Evolutionary conservation across 352 stramenopile species (phyloP).

Genomic region (Lagenidium giganteum): DNA sequence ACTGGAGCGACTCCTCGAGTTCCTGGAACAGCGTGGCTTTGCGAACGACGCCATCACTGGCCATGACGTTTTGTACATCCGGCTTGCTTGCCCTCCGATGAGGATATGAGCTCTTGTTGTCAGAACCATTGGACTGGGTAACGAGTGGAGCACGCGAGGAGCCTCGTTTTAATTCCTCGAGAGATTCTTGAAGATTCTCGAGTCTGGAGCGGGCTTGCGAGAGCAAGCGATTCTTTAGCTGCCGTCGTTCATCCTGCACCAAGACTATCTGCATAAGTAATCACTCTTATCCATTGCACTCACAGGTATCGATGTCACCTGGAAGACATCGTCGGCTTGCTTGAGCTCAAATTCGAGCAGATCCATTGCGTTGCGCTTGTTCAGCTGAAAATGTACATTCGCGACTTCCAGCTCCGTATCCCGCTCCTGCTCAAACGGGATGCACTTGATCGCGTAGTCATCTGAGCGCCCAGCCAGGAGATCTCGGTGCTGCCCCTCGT

Average conservation of each 20-base stretch:
- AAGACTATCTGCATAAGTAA: no score
- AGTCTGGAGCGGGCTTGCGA: no score
- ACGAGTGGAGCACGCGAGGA: no score
- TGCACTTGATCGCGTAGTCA: slow-evolving; percentile 56
- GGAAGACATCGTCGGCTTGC: slow-evolving; percentile 54
- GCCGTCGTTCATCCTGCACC: slow-evolving; percentile 5
- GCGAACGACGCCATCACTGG: no score
- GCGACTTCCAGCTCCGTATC: slow-evolving; percentile 44
- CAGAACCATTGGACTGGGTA: no score
- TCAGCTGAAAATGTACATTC: slow-evolving; percentile 43
- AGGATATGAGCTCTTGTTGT: no score
- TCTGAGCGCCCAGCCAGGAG: slow-evolving; percentile 41
- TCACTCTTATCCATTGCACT: no score
- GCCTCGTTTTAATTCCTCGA: no score
- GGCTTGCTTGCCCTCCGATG: no score
- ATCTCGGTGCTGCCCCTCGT: slow-evolving; percentile 35
- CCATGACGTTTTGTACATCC: no score
- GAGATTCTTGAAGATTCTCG: no score
- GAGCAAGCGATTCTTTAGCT: slow-evolving; percentile 25
- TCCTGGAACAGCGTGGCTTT: background rate
- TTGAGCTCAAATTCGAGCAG: slow-evolving; percentile 75
- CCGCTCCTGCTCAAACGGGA: slow-evolving; percentile 48
- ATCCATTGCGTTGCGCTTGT: slow-evolving; percentile 43
- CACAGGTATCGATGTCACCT: slow-evolving; percentile 6
- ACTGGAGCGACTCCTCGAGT: background rate